A percentile compares a stretch with the other conserved stretches of the same genome.
These are phyloP conservation scores for Saccharomycopsis microspora DNA, from an alignment of 805 yeast species.

Conservation along the genomic window DNA sequence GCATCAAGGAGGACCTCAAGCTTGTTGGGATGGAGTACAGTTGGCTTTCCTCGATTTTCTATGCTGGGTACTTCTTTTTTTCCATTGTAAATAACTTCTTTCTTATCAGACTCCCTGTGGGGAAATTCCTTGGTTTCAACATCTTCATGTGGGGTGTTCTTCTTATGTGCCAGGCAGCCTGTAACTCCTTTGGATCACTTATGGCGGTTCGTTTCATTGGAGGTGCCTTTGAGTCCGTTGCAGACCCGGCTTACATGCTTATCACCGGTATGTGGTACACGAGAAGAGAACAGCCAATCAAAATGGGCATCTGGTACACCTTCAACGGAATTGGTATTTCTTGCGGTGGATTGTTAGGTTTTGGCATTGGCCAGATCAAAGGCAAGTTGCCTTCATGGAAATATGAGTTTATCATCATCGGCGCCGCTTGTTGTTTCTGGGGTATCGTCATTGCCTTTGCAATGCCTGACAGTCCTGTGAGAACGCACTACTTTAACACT, in stretches of 20 bases:
- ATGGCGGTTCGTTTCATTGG: slow-evolving; percentile 20
- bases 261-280: slow-evolving; percentile 25
- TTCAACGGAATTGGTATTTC: slow-evolving; percentile 23
- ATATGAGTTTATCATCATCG: slow-evolving; percentile 14
- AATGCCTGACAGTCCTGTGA: slow-evolving; percentile 13
- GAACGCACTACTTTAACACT: slow-evolving; percentile 6
- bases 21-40: slow-evolving; percentile 29
- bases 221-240: slow-evolving; percentile 20
- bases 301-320: slow-evolving; percentile 26
- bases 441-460: slow-evolving; percentile 8
- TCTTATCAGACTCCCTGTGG: slow-evolving; percentile 27
- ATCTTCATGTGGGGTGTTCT: slow-evolving; percentile 28
- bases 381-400: slow-evolving; percentile 21
- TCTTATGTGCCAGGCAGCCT: slow-evolving; percentile 25
- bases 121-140: slow-evolving; percentile 24
- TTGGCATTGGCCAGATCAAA: slow-evolving; percentile 20
- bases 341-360: slow-evolving; percentile 21
- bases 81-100: slow-evolving; percentile 27
- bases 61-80: slow-evolving; percentile 32
- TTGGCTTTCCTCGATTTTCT: slow-evolving; percentile 31
- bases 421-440: slow-evolving; percentile 12
- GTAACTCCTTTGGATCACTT: slow-evolving; percentile 31
- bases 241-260: slow-evolving; percentile 24
- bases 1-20: slow-evolving; percentile 28
- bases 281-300: slow-evolving; percentile 22